Base-by-base conservation (phyloP, 2,329 filamentous ascomycete genomes). In the Fusarium sp. region DNA sequence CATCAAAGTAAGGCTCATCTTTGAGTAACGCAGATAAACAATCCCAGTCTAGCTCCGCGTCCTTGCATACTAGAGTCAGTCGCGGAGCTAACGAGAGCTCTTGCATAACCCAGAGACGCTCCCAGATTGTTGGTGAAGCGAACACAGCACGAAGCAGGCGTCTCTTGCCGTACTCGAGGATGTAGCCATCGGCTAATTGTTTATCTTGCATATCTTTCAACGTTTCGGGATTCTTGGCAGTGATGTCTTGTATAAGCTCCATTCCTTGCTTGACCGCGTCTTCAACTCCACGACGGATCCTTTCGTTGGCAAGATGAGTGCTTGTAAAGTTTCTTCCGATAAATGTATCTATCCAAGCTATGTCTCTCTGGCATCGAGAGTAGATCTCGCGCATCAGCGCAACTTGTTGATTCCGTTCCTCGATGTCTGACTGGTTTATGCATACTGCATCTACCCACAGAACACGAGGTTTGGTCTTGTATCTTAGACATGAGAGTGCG, bases 381-480 rank as follows among this genome's bases (percentile, higher is more conserved):
- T 67, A 69, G 1, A 70, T 67, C 3, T 63, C 37, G 2, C 57
- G 67, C 67, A 70, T 67, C 1, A 67, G 11, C 1, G 28, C 21
- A 2, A 70, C 67, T 21, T 70, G 67, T 0, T 64, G 53, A 16
- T 25, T 52, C 2, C 67, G 62, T 8, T 70, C 67, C 12, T 23
- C 8, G 4, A 56, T 5, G 8, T 70, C 51, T 1, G 34, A 53
- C 34, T 70, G 67, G 14, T 70, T 70, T 12, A 70, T 70, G 23
- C 67, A 70, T 3, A 70, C n/a, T 3, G 69, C 65, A 46, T 71
- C 69, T 1, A 61, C 55, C 69, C 69, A 71, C 2, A 71, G 14
- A 1, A 44, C 23, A 16, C 67, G 48, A 13, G 1, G 5, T 0
- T 30, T 3, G 1, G 10, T 7, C 2, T 13, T 13, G 1, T 4